A percentile compares a stretch with the other conserved stretches of the same genome.
phyloP scores from a whole-genome alignment of 495 filamentous ascomycete genomes.

The Venustampulla echinocandica region DNA sequence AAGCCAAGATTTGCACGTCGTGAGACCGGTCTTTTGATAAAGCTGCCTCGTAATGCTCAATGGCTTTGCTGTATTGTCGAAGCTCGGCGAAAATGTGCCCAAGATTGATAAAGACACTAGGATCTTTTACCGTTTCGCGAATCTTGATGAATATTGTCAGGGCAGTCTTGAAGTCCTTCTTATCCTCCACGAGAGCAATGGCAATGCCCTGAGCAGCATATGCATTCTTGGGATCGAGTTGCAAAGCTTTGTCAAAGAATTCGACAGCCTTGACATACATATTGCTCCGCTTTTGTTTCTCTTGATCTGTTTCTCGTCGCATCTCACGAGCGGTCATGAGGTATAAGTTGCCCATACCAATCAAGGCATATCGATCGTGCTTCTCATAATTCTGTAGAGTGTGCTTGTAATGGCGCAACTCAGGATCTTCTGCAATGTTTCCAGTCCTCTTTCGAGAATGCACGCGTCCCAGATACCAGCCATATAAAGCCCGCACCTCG shows the following conservation, averaged over 20 bases:
- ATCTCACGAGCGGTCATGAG: slow-evolving; percentile 83
- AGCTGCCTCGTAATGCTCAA: slow-evolving; percentile 91
- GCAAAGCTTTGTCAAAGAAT: slow-evolving; percentile 95
- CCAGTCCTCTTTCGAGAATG: slow-evolving; percentile 68
- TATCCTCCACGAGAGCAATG: slow-evolving; percentile 88
- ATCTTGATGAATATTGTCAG: slow-evolving; percentile 82
- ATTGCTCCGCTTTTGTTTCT: slow-evolving; percentile 80
- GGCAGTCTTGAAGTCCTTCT: slow-evolving; percentile 71
- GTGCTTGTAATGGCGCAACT: slow-evolving; percentile 92
- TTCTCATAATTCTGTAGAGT: slow-evolving; percentile 90
- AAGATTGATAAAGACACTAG: slow-evolving; percentile 80
- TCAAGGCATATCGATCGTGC: slow-evolving; percentile 89
- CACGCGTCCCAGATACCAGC: slow-evolving; percentile 77
- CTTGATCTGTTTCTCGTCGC: slow-evolving; percentile 77
- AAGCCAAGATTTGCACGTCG: slow-evolving; percentile 77
- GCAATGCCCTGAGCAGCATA: slow-evolving; percentile 94
- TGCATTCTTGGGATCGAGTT: slow-evolving; percentile 85
- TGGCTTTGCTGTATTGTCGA: slow-evolving; percentile 77
- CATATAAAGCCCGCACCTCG: slow-evolving; percentile 84
- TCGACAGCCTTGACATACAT: slow-evolving; percentile 87
- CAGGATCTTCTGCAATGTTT: slow-evolving; percentile 80
- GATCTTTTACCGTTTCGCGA: slow-evolving; percentile 77
- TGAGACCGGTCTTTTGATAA: slow-evolving; percentile 69
- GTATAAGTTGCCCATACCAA: slow-evolving; percentile 93
- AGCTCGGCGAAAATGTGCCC: slow-evolving; percentile 88